Conservation (phyloP, 2,329 filamentous ascomycete species). For the Ceratocystis lukuohia region DNA sequence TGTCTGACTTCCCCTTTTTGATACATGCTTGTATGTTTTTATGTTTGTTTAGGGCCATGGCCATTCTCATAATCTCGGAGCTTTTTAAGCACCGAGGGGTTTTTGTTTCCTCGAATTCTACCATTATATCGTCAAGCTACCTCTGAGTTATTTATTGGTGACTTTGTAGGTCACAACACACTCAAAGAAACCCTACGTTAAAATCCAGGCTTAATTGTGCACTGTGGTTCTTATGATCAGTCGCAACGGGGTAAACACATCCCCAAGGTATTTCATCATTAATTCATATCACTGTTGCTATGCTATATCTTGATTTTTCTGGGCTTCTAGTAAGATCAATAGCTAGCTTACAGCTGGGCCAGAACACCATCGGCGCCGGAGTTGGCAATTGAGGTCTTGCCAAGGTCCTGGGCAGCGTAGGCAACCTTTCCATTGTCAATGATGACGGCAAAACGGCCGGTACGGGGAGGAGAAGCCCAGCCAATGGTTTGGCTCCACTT, state of each 20-base stretch:
- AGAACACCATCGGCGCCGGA: constrained; percentile 43
- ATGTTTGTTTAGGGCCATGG: background rate
- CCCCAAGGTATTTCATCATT: constrained; percentile 12
- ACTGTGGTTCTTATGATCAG: background rate
- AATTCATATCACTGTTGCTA: constrained; percentile 4
- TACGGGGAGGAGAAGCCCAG: constrained; percentile 63
- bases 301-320: background rate
- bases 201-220: background rate
- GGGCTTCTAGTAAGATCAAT: background rate
- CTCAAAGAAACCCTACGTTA: background rate
- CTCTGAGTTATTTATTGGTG: background rate
- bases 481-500: constrained; percentile 67
- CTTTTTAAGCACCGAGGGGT: background rate
- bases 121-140: background rate
- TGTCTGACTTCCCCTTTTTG: background rate
- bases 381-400: constrained; percentile 32
- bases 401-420: constrained; percentile 63
- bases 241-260: background rate
- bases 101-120: background rate
- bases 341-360: constrained; percentile 34
- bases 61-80: background rate
- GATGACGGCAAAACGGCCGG: constrained; percentile 65
- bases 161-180: background rate
- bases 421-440: constrained; percentile 71
- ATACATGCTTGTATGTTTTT: background rate